These are phyloP conservation scores for Drechslerella coelobrocha DNA, from an alignment of 2,329 filamentous ascomycete genomes.

Conservation along the genomic window DNA sequence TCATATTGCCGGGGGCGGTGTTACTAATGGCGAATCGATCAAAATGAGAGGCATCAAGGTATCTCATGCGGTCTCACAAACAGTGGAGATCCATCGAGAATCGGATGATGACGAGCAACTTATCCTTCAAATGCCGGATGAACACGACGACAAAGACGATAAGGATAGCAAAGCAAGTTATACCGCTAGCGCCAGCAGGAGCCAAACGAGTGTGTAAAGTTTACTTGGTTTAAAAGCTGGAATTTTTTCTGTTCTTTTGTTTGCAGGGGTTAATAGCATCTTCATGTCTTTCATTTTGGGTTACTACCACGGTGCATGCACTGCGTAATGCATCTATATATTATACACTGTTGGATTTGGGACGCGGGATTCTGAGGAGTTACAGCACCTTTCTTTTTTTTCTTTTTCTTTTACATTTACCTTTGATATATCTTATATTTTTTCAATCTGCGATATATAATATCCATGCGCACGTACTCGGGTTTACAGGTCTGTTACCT, in stretches of 20 bases:
- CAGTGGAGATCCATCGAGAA: slow-evolving; percentile 15
- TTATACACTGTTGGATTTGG: no score
- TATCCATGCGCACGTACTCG: no score
- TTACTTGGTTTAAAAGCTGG: slow-evolving; percentile 5
- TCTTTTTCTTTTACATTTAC: no score
- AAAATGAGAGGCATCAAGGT: slow-evolving; percentile 48
- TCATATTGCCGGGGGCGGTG: slow-evolving; percentile 25
- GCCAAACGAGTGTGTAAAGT: slow-evolving; percentile 35
- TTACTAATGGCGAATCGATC: slow-evolving; percentile 31
- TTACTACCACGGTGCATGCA: no score
- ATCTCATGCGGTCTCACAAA: slow-evolving; percentile 42
- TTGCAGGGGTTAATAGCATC: slow-evolving; percentile 9
- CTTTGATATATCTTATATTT: no score
- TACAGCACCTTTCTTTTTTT: no score
- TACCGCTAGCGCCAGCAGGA: slow-evolving; percentile 30
- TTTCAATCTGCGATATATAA: no score
- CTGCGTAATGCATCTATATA: no score
- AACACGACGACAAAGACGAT: slow-evolving; percentile 14
- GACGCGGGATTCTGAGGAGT: no score
- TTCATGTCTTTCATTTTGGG: slow-evolving; percentile 16
- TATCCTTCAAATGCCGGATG: slow-evolving; percentile 12
- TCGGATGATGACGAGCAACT: slow-evolving; percentile 28
- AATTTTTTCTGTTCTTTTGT: slow-evolving; percentile 1
- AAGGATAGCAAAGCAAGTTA: slow-evolving; percentile 22
- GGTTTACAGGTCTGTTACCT: no score